These are phyloP conservation scores for Tuctoria greenei DNA, from an alignment of 176 grass and related monocot genomes.

Conservation along the genomic window DNA sequence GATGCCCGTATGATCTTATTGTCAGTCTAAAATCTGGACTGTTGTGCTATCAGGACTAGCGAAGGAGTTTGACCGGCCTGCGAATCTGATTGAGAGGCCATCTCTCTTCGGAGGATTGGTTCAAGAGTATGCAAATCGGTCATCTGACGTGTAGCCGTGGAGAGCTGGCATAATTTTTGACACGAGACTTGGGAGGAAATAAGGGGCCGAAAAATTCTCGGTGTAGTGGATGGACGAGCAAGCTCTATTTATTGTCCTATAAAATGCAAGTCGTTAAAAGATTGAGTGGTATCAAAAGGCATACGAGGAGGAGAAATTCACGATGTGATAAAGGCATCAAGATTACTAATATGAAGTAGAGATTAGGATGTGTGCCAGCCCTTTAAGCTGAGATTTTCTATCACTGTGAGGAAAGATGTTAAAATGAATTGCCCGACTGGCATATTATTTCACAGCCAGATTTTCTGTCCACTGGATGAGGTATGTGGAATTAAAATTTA, in stretches of 20 bases:
- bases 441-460: neutral
- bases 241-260: neutral
- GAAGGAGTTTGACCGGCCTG: conserved; percentile 79
- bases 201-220: neutral
- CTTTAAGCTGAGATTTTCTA: conserved; percentile 26
- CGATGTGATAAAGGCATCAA: conserved; percentile 1
- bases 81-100: conserved; percentile 71
- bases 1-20: neutral
- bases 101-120: conserved; percentile 89
- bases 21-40: conserved; percentile 11
- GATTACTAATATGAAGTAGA: neutral
- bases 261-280: neutral
- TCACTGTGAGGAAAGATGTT: conserved; percentile 1
- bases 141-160: conserved; percentile 56
- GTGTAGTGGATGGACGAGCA: neutral
- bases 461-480: neutral
- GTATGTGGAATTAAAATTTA: neutral
- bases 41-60: conserved; percentile 58
- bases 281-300: neutral
- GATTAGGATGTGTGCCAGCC: neutral
- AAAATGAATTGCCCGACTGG: neutral
- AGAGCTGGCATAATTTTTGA: conserved; percentile 31
- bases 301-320: neutral
- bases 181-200: conserved; percentile 13
- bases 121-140: conserved; percentile 91